Evolutionary conservation across 768 basidiomycete species (phyloP), one percentile per base, ranked within the genome.

Genomic region (Phaffia tasmanica): DNA sequence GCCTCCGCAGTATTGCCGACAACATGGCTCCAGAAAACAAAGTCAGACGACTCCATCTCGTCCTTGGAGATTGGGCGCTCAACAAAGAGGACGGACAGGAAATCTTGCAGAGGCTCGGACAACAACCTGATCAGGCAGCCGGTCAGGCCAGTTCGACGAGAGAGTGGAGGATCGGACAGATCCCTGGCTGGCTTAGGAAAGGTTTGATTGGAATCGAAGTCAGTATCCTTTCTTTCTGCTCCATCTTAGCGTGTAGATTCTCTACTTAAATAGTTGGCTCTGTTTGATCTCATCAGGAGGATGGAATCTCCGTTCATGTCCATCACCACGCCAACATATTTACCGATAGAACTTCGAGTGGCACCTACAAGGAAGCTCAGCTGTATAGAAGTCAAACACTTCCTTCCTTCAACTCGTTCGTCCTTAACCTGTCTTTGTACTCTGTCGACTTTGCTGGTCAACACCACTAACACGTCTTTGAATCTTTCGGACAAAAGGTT

Each of bases 41-140:
- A 15, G 60, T 67, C 47, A 25, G 56, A 25, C 62, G 27, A 16
- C 63, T 67, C 49, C 66, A 67, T 29, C 66, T 67, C 47, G 66
- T 67, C 48, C 66, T 67, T 35, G 66, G 66, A 19, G 66, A 67
- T 42, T 67, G 66, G 66, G 61, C 60, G 14, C 47, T 67, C 25
- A 54, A 30, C 3, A 25, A 19, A 0, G 18, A 50, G 18, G 48
- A 61, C 11, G 21, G 23, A 6, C 6, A 32, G 15, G 59, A 56
- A 16, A 62, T 63, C 11, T 46, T 32, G 0, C 21, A 48, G 47
- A 62, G 25, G 35, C 25, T 57, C 47, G 51, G 53, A 6, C 30
- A 19, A n/a, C 11, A 27, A 19, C 16, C 21, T 27, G 47, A 62
- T 23, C 14, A 23, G 1, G 54, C 51, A 16, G 7, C 35, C 11